Conservation (phyloP, 495 filamentous ascomycete genomes). For the Polyplosphaeria fusca region DNA sequence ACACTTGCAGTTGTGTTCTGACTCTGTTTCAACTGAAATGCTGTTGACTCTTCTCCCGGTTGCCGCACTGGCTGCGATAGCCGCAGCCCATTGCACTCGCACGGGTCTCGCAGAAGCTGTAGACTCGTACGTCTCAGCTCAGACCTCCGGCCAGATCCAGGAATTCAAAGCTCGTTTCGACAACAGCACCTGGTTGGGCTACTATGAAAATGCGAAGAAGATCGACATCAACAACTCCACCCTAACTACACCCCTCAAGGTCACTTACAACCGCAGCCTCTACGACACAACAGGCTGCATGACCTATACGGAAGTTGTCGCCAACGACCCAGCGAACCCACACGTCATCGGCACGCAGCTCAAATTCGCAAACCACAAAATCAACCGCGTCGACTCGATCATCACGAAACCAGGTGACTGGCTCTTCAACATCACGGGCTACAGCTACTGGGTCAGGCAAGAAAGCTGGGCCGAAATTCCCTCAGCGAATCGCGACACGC, state of each 20-base stretch:
- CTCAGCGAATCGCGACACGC: slow-evolving; percentile 44
- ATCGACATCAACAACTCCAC: slow-evolving; percentile 40
- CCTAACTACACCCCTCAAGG: slow-evolving; percentile 42
- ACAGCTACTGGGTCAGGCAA: slow-evolving; percentile 43
- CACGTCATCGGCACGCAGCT: slow-evolving; percentile 54
- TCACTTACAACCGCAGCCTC: slow-evolving; percentile 49
- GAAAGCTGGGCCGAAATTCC: slow-evolving; percentile 51
- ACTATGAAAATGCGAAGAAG: slow-evolving; percentile 43
- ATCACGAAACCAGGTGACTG: slow-evolving; percentile 49
- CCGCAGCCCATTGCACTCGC: slow-evolving; percentile 20
- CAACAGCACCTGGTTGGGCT: slow-evolving; percentile 31
- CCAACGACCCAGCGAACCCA: slow-evolving; percentile 43
- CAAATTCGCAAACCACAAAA: slow-evolving; percentile 40
- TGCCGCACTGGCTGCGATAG: slow-evolving; percentile 10
- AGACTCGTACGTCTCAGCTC: slow-evolving; percentile 15
- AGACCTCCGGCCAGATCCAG: slow-evolving; percentile 6
- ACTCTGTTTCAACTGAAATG: too few relatives aligned
- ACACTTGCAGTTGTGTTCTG: too few relatives aligned
- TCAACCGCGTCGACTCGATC: slow-evolving; percentile 44
- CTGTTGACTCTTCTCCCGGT: background rate
- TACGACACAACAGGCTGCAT: slow-evolving; percentile 52
- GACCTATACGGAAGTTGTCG: slow-evolving; percentile 53
- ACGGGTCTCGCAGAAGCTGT: slow-evolving; percentile 9
- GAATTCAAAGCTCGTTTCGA: slow-evolving; percentile 23
- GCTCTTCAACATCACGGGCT: slow-evolving; percentile 52